phyloP scores from a whole-genome alignment of 495 filamentous ascomycete species.

The Talaromyces stipitatus region DNA sequence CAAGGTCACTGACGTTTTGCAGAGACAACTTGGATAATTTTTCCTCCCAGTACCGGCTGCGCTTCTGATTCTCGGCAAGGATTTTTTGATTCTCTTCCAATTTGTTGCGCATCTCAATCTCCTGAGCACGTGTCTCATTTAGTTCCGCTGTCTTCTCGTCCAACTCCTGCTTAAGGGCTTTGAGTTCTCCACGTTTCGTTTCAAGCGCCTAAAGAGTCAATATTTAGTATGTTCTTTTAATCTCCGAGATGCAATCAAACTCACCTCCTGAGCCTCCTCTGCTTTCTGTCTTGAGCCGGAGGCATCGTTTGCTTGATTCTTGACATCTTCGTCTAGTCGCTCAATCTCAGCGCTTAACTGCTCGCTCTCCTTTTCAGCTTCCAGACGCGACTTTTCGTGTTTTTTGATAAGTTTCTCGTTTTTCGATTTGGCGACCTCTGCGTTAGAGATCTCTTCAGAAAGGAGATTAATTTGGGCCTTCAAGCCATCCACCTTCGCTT shows the following conservation, averaged over 20 bases:
- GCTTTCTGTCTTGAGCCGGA: constrained; percentile 65
- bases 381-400: constrained; percentile 69
- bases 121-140: constrained; percentile 80
- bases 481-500: constrained; percentile 84
- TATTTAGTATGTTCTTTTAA: not conserved
- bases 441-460: constrained; percentile 70
- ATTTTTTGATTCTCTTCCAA: constrained; percentile 93
- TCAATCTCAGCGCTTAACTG: constrained; percentile 63
- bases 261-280: constrained; percentile 74
- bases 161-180: constrained; percentile 71
- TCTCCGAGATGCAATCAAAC: not conserved
- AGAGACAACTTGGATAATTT: constrained; percentile 71
- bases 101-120: constrained; percentile 98
- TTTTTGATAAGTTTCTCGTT: constrained; percentile 88
- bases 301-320: constrained; percentile 65
- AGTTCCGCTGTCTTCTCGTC: constrained; percentile 81
- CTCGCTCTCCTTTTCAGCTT: constrained; percentile 69
- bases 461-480: constrained; percentile 80
- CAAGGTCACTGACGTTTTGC: constrained; percentile 69
- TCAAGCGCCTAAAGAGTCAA: constrained; percentile 47
- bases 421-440: constrained; percentile 80
- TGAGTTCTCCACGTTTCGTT: constrained; percentile 72
- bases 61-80: constrained; percentile 78
- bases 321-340: constrained; percentile 65
- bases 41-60: constrained; percentile 75